Percentiles rank a stretch among this genome's conserved stretches.
These are phyloP conservation scores for Tuber indicum DNA, from an alignment of 495 filamentous ascomycete species.

Conservation along the genomic window DNA sequence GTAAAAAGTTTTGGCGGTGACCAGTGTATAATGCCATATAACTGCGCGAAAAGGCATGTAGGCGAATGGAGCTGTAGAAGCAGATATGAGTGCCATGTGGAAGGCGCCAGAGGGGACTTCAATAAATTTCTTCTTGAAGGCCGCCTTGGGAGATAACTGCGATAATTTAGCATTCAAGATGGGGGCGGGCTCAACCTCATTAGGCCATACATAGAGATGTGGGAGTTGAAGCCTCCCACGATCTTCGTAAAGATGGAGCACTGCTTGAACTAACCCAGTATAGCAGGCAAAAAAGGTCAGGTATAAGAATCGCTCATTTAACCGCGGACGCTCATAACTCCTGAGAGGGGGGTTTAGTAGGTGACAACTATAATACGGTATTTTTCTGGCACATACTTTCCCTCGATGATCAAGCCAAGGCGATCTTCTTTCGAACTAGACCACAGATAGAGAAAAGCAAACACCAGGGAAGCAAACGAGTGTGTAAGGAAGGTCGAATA, in stretches of 20 bases:
- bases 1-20: conserved; percentile 63
- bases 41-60: conserved; percentile 60
- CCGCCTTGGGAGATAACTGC: conserved; percentile 38
- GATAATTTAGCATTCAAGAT: conserved; percentile 41
- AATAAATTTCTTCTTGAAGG: conserved; percentile 42
- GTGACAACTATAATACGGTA: neutral
- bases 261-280: conserved; percentile 62
- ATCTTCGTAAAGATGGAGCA: conserved; percentile 64
- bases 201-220: conserved; percentile 34
- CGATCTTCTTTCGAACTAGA: conserved; percentile 58
- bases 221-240: conserved; percentile 62
- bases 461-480: conserved; percentile 69
- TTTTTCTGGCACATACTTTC: conserved; percentile 47
- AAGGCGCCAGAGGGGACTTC: conserved; percentile 40
- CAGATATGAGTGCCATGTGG: conserved; percentile 45
- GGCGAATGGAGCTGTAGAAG: conserved; percentile 51
- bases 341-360: conserved; percentile 27
- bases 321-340: conserved; percentile 60
- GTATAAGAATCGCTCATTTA: conserved; percentile 86
- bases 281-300: conserved; percentile 62
- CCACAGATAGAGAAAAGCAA: conserved; percentile 76
- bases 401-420: conserved; percentile 64
- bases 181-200: conserved; percentile 37
- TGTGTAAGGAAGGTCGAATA: conserved; percentile 66
- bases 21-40: conserved; percentile 62